Evolutionary conservation across 805 yeast genomes (phyloP).

Genomic region (Komagataella ulmi): DNA sequence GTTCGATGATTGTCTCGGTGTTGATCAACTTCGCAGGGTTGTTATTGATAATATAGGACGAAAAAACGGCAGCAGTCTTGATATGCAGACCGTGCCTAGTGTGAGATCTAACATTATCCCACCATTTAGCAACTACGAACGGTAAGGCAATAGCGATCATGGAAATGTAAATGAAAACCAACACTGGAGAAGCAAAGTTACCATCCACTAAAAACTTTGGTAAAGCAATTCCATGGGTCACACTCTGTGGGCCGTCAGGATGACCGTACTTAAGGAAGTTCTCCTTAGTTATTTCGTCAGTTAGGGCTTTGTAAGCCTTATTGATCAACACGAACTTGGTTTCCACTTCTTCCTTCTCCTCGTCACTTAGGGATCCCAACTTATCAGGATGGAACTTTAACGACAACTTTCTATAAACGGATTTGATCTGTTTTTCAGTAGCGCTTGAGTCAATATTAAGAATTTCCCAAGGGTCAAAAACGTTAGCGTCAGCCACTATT

Average conservation of each 20-base stretch:
- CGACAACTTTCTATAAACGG: conserved; percentile 77
- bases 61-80: conserved; percentile 69
- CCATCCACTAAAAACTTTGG: conserved; percentile 88
- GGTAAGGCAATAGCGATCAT: conserved; percentile 76
- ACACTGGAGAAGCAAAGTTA: conserved; percentile 49
- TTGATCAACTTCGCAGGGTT: conserved; percentile 58
- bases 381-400: conserved; percentile 92
- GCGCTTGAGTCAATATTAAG: conserved; percentile 62
- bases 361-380: conserved; percentile 46
- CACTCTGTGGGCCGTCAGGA: conserved; percentile 94
- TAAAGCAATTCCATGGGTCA: conserved; percentile 86
- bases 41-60: conserved; percentile 59
- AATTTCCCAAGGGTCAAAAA: conserved; percentile 86
- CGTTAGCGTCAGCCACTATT: conserved; percentile 21
- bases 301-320: conserved; percentile 88
- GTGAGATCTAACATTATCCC: conserved; percentile 68
- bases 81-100: conserved; percentile 78
- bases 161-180: conserved; percentile 48
- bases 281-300: conserved; percentile 76
- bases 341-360: conserved; percentile 48
- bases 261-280: conserved; percentile 85
- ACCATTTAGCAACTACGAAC: conserved; percentile 73
- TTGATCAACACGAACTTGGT: conserved; percentile 68
- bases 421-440: conserved; percentile 61
- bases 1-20: conserved; percentile 39